Evolutionary conservation across 2,329 filamentous ascomycete species (phyloP), one percentile per base, ranked within the genome.

Genomic region (Elsinoe fawcettii): DNA sequence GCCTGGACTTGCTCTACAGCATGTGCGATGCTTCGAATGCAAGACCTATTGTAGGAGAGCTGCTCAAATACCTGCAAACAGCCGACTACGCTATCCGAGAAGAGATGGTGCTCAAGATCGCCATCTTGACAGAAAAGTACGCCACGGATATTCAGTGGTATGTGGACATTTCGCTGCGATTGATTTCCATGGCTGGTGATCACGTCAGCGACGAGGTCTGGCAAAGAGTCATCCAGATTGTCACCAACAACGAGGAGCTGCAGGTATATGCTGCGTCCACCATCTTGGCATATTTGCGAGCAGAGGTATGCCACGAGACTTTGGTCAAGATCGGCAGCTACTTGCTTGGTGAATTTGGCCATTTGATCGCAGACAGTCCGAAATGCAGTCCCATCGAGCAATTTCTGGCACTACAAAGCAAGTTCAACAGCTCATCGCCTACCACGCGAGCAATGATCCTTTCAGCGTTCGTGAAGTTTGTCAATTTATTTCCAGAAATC

Each of bases 71-170:
- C 71, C 81, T 99, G 7, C 92, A 96, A 67, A 96, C 90, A 57
- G 93, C 93, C 49, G 93, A 99, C 71, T 99, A 96, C 71, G 92
- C 92, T 4, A 96, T 99, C 66, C 84, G 95, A 62, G 95, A 99
- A 74, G 93, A 99, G 72, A 99, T 99, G 93, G 93, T 97, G 3
- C 78, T 99, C 61, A 99, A 99, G 75, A 96, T 99, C 72, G 93
- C 93, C 55, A 99, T 99, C 67, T 73, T 99, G 62, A 97, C 95
- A 0, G 93, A 99, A 70, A 97, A 97, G 70, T 99, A 99, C 70
- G 93, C 93, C 22, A 96, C 91, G 0, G 93, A 99, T 67, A 89
- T 96, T 18, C 92, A 97, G 75, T 99, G 93, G 93, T 99, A 99
- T 71, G 95, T 99, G 61, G 92, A 99, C 69, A 96, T 97, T 64